Conservation (phyloP, 305 asterid genomes). For the Fraxinus nigra region DNA sequence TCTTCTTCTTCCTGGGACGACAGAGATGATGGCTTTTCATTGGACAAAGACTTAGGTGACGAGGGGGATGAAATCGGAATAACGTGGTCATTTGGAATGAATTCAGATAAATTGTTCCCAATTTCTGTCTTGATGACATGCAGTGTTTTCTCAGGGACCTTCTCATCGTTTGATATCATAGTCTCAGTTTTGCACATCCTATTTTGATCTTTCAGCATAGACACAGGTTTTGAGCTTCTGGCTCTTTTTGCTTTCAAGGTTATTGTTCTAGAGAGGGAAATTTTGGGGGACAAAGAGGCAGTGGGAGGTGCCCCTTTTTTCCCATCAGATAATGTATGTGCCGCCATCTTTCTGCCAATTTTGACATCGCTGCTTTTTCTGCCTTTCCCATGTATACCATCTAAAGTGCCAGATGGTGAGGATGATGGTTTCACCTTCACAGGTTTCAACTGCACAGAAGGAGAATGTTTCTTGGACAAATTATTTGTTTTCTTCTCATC, state of each 20-base stretch:
- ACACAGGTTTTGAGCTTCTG: conserved; percentile 27
- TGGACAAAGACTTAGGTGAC: conserved; percentile 18
- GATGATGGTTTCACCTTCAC: conserved; percentile 19
- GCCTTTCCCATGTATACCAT: conserved; percentile 11
- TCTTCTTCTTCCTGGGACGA: conserved; percentile 8
- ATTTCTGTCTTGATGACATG: conserved; percentile 39
- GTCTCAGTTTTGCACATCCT: conserved; percentile 23
- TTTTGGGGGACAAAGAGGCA: conserved; percentile 29
- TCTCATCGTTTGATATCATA: conserved; percentile 26
- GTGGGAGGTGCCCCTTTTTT: conserved; percentile 24
- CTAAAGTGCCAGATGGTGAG: conserved; percentile 13
- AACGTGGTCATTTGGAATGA: conserved; percentile 7
- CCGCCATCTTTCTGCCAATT: conserved; percentile 23
- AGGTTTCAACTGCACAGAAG: conserved; percentile 25
- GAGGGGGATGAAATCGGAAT: conserved; percentile 22
- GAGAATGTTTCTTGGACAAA: conserved; percentile 23
- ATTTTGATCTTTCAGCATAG: conserved; percentile 33
- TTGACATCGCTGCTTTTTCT: conserved; percentile 13
- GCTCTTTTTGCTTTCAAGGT: conserved; percentile 27
- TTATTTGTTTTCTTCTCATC: conserved; percentile 26
- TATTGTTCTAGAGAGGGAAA: conserved; percentile 21
- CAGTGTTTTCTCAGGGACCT: conserved; percentile 41
- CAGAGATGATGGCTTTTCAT: conserved; percentile 12
- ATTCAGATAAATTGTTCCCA: conserved; percentile 16
- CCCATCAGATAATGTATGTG: conserved; percentile 25